Evolutionary conservation across 1,284 basidiomycete genomes (phyloP).

Genomic region (Apiotrichum porosum): DNA sequence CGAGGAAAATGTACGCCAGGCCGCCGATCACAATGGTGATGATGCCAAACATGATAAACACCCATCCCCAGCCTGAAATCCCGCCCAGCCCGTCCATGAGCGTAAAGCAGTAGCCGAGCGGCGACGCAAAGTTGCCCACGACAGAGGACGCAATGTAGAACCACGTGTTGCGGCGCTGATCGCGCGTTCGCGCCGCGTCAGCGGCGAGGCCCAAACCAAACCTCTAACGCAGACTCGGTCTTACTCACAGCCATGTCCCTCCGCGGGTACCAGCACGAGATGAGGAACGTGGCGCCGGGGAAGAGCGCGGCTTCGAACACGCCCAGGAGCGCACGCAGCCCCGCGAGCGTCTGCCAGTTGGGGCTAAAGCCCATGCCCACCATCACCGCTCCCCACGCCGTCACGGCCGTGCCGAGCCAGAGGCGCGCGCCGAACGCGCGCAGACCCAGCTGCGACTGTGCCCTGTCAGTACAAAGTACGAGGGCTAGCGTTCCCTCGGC

Average conservation of each 20-base stretch:
- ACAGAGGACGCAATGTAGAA: slow-evolving; percentile 47
- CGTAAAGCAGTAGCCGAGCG: slow-evolving; percentile 9
- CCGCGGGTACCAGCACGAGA: slow-evolving; percentile 51
- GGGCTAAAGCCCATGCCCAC: slow-evolving; percentile 44
- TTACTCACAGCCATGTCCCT: slow-evolving; percentile 49
- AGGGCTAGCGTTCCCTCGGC: no score
- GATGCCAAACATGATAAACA: background rate
- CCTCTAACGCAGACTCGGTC: no score
- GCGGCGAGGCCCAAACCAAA: no score
- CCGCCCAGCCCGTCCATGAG: slow-evolving; percentile 5
- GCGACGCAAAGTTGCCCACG: slow-evolving; percentile 13
- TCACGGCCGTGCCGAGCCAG: slow-evolving; percentile 14
- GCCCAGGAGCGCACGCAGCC: slow-evolving; percentile 48
- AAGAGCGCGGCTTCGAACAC: slow-evolving; percentile 44
- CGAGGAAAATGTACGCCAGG: slow-evolving; percentile 2
- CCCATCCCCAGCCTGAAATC: slow-evolving; percentile 7
- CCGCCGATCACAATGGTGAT: background rate
- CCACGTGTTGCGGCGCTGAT: slow-evolving; percentile 33
- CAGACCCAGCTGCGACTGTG: slow-evolving; percentile 23
- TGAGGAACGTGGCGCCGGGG: slow-evolving; percentile 47
- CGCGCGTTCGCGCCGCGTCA: no score
- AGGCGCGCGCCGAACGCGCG: slow-evolving; percentile 18
- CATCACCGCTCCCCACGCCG: slow-evolving; percentile 48
- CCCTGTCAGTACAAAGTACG: background rate
- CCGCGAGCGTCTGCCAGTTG: slow-evolving; percentile 43